phyloP scores from a whole-genome alignment of 192 early-diverging fungal genomes.

The Umbelopsis sp. region DNA sequence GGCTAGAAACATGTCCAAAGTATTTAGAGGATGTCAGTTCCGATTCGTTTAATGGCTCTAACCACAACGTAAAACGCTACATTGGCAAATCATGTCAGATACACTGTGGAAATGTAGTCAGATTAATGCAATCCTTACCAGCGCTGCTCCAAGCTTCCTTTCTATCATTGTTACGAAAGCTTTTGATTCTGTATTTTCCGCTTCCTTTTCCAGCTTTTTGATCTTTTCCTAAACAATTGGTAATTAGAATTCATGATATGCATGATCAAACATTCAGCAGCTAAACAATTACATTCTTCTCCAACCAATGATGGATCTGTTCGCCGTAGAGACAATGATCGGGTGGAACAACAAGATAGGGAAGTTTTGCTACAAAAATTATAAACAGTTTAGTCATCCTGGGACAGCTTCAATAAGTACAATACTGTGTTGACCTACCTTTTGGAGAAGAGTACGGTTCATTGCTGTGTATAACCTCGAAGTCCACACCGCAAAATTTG shows the following conservation, averaged over 20 bases:
- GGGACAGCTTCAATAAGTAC: background rate
- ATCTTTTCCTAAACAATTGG: slow-evolving; percentile 16
- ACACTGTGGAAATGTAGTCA: no score
- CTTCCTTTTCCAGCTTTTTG: slow-evolving; percentile 18
- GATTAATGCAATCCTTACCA: slow-evolving; percentile 40
- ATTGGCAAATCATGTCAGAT: background rate
- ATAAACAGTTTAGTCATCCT: background rate
- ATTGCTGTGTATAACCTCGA: slow-evolving; percentile 43
- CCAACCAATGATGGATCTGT: slow-evolving; percentile 52
- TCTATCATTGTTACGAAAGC: slow-evolving; percentile 53
- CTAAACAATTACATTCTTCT: slow-evolving; percentile 47
- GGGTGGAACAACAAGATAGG: slow-evolving; percentile 48
- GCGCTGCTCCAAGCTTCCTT: slow-evolving; percentile 52
- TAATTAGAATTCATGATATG: background rate
- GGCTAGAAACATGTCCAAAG: slow-evolving; percentile 36
- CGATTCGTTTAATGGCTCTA: slow-evolving; percentile 39
- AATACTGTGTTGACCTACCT: slow-evolving; percentile 32
- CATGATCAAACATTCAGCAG: background rate
- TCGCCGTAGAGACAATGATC: slow-evolving; percentile 45
- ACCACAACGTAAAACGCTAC: slow-evolving; percentile 44
- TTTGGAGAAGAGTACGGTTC: slow-evolving; percentile 59
- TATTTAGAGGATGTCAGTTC: slow-evolving; percentile 29
- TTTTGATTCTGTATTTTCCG: slow-evolving; percentile 41
- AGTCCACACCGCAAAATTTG: slow-evolving; percentile 47
- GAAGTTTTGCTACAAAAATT: slow-evolving; percentile 48